A percentile compares a stretch with the other conserved stretches of the same genome.
Evolutionary conservation across 352 stramenopile species (phyloP).

Genomic region (Pythium rhizo-oryzae): DNA sequence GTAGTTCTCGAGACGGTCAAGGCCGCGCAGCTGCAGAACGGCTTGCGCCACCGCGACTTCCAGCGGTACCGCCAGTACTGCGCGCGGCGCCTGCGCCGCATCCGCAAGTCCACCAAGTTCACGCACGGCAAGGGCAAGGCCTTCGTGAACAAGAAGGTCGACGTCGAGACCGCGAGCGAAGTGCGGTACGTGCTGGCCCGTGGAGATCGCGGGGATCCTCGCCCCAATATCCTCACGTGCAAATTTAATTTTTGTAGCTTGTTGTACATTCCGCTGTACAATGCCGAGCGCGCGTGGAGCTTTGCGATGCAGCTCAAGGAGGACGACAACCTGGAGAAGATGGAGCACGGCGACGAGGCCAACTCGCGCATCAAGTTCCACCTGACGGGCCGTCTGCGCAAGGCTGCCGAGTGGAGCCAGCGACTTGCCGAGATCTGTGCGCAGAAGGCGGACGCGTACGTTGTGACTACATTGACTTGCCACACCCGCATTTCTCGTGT

Average conservation of each 20-base stretch:
- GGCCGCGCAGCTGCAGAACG: conserved; percentile 89
- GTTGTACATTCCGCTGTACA: conserved; percentile 90
- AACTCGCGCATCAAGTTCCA: conserved; percentile 91
- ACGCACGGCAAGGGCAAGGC: conserved; percentile 87
- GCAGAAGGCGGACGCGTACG: conserved; percentile 73
- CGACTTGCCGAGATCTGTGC: conserved; percentile 79
- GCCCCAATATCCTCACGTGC: too few species aligned
- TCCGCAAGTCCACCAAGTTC: conserved; percentile 90
- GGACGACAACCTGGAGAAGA: conserved; percentile 87
- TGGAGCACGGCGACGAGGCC: conserved; percentile 82
- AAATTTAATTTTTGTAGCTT: conserved; percentile 41
- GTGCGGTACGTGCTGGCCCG: conserved; percentile 35
- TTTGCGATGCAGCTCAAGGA: conserved; percentile 93
- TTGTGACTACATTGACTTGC: conserved; percentile 11
- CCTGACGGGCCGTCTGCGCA: conserved; percentile 83
- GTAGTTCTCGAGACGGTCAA: conserved; percentile 90
- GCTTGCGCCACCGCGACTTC: conserved; percentile 90
- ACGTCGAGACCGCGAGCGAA: conserved; percentile 72
- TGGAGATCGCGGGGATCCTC: too few species aligned
- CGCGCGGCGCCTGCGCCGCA: conserved; percentile 77
- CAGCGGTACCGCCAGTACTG: conserved; percentile 93
- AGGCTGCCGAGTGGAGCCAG: conserved; percentile 88
- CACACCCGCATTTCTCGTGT: background rate
- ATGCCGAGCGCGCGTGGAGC: conserved; percentile 90
- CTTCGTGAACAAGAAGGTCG: conserved; percentile 86